Evolutionary conservation across 441 rosid species (phyloP), one percentile per base, ranked within the genome.

Genomic region (Macaranga tanarius): DNA sequence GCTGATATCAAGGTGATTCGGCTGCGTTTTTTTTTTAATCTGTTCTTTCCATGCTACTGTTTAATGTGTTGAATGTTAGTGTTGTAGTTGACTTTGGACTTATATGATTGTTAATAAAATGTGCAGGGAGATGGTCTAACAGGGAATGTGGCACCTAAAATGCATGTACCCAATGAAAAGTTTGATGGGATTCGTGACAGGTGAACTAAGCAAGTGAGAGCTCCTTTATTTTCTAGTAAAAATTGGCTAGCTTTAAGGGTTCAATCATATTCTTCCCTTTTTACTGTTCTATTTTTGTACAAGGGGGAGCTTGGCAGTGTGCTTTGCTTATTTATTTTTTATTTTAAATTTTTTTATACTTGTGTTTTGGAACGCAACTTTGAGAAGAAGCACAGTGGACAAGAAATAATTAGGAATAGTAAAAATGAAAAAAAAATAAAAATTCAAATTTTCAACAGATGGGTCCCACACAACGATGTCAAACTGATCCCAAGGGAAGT

Each of bases 131-230:
- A 83, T 65, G 82, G 65, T 74, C 80, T 52, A 77, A 79, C 62
- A 63, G 76, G 68, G 23, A 82, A 83, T 65, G 79, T 71, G 59
- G 72, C 62, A 68, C 75, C 82, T 73, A 72, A 54, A 71, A 76
- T 67, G 57, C 79, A 20, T 48, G 59, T 70, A 73, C 71, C 81
- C 58, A 74, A 78, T 73, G 79, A 77, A 79, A 78, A 77, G 67
- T 79, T 75, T 70, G 85, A 80, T 78, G 79, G 79, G 86, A 90
- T 83, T 84, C 84, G 74, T 84, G 89, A 88, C 95, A 96, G 98
- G 97, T 96, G 96, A 90, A 89, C 85, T 79, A 76, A 86, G 88
- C 95, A 93, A 83, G 95, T 88, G 95, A 91, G 90, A 84, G 78
- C 87, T 87, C 92, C 82, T 87, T 83, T 87, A 87, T 84, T 89